Percentiles rank a stretch among this genome's conserved stretches.
Conservation (phyloP, 352 stramenopile genomes). For the Pilasporangium apinafurcum region DNA sequence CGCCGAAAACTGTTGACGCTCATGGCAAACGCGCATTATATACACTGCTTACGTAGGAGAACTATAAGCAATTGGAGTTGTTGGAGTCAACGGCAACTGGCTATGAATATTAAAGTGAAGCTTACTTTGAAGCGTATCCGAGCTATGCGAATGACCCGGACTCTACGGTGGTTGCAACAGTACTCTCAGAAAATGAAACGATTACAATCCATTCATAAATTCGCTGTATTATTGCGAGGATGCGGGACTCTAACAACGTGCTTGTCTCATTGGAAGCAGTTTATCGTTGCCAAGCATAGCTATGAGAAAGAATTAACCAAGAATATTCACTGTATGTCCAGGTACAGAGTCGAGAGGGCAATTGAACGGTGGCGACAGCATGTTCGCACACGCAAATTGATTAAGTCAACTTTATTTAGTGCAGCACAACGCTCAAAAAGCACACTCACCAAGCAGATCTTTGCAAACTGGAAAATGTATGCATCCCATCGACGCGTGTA, state of each 20-base stretch:
- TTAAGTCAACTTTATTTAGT: slow-evolving; percentile 10
- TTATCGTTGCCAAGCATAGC: neutral
- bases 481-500: slow-evolving; percentile 3
- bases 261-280: slow-evolving; percentile 3
- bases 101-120: neutral
- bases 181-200: neutral
- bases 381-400: slow-evolving; percentile 10
- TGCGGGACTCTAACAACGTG: neutral
- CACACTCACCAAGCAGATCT: slow-evolving; percentile 6
- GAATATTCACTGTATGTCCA: neutral
- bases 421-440: slow-evolving; percentile 7
- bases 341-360: slow-evolving; percentile 8
- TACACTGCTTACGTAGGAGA: neutral
- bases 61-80: neutral
- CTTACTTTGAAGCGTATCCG: neutral
- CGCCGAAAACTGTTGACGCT: neutral
- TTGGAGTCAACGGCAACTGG: neutral
- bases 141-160: neutral
- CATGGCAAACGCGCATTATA: neutral
- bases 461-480: slow-evolving; percentile 26
- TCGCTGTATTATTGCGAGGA: neutral
- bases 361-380: slow-evolving; percentile 17
- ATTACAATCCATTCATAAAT: neutral
- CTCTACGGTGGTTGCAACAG: neutral
- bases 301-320: neutral